Evolutionary conservation across 2,329 filamentous ascomycete genomes (phyloP).

Genomic region (Fusarium dimerum): DNA sequence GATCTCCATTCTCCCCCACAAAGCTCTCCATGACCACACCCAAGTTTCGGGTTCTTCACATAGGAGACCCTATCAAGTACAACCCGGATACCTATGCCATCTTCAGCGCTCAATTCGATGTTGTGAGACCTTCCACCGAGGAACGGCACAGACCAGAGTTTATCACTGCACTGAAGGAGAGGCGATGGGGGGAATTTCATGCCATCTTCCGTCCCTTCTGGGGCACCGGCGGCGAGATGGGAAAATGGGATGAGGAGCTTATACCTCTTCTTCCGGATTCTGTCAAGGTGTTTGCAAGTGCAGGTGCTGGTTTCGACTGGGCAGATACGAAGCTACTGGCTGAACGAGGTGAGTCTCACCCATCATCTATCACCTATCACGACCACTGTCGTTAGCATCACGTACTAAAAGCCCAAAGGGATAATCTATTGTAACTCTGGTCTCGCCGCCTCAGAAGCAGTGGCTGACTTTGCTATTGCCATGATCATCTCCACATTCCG

Average conservation of each 20-base stretch:
- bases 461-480: slow-evolving; percentile 70
- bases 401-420: slow-evolving; percentile 37
- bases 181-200: slow-evolving; percentile 55
- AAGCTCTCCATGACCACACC: slow-evolving; percentile 24
- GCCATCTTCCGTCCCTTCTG: slow-evolving; percentile 63
- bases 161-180: slow-evolving; percentile 48
- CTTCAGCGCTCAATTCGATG: slow-evolving; percentile 46
- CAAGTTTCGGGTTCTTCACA: slow-evolving; percentile 66
- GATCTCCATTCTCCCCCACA: slow-evolving; percentile 29
- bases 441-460: slow-evolving; percentile 69
- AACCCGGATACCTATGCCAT: slow-evolving; percentile 48
- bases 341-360: slow-evolving; percentile 49
- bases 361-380: not conserved
- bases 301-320: slow-evolving; percentile 69
- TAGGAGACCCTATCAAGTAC: slow-evolving; percentile 65
- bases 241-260: slow-evolving; percentile 61
- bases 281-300: slow-evolving; percentile 63
- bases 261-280: slow-evolving; percentile 55
- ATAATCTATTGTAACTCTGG: slow-evolving; percentile 75
- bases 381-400: not conserved
- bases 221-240: slow-evolving; percentile 67
- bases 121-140: slow-evolving; percentile 50
- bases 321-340: slow-evolving; percentile 63
- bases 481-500: slow-evolving; percentile 71
- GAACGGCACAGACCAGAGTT: slow-evolving; percentile 55